Evolutionary conservation across 345 rosid genomes (phyloP), one percentile per base, ranked within the genome.

Genomic region (Salix purpurea): DNA sequence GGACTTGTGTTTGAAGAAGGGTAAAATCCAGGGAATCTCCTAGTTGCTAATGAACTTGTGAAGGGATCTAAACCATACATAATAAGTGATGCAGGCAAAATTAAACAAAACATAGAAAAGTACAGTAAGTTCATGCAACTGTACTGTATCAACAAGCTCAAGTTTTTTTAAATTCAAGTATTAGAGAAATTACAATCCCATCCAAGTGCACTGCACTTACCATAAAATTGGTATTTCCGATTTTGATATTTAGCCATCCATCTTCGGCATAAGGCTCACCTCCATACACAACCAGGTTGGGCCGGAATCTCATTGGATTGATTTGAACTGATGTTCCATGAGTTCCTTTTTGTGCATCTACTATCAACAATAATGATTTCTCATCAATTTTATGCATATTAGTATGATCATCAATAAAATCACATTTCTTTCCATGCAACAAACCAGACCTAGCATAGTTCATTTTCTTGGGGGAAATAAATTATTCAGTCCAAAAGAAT

Each of bases 261-360:
- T 96, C 98, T 90, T 96, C 97, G 3, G 88, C 86, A 54, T 90
- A 93, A 37, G 99, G 91, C 78, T 90, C 86, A 70, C 91, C 94
- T 68, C 99, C 97, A 9, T 92, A 80, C 79, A 92, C 44, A 48
- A 92, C 84, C 76, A 96, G 88, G 81, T 90, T 96, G 54, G 98
- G 99, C 70, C 98, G 90, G 81, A 96, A 96, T 73, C 98, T 91
- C 84, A 78, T 73, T 77, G 94, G 83, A 76, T 73, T 82, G 7
- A 93, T 84, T 71, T 79, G 83, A 72, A 79, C 74, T 34, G 78
- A 70, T 42, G 74, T 73, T 70, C 70, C 82, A 67, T 16, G 76
- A 69, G 74, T 62, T 70, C 66, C 79, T 26, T 77, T 73, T 42
- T 36, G 78, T 48, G 36, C 76, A 82, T 81, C 86, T 80, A 84